Percentiles rank a stretch among this genome's conserved stretches.
phyloP scores from a whole-genome alignment of 2,329 filamentous ascomycete genomes.

The Macrophomina pseudophaseolina region DNA sequence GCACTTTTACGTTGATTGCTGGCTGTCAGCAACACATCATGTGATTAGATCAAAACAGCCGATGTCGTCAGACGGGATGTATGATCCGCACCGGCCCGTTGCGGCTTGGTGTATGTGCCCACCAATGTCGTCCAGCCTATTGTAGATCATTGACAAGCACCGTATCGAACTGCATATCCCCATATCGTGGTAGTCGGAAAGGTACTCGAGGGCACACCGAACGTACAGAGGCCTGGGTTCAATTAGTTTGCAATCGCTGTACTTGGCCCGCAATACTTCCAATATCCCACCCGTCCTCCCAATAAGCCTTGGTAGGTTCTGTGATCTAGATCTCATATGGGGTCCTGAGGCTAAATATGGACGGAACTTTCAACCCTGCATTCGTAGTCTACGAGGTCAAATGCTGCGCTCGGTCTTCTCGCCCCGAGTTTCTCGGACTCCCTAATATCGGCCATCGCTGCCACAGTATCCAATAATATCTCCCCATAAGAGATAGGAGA shows the following conservation, averaged over 20 bases:
- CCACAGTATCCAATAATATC: too few relatives aligned
- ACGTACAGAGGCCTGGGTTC: neutral
- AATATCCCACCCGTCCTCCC: neutral
- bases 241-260: neutral
- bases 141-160: neutral
- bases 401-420: too few relatives aligned
- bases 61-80: neutral
- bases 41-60: neutral
- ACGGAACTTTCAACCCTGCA: too few relatives aligned
- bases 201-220: neutral
- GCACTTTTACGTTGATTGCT: neutral
- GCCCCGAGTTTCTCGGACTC: too few relatives aligned
- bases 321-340: too few relatives aligned
- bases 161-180: neutral
- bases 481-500: too few relatives aligned
- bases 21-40: neutral
- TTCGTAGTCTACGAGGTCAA: too few relatives aligned
- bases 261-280: neutral
- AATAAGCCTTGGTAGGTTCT: neutral
- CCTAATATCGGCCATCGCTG: too few relatives aligned
- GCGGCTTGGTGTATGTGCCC: neutral
- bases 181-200: neutral
- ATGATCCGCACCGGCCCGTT: neutral
- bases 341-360: too few relatives aligned
- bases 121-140: neutral